phyloP scores from a whole-genome alignment of 352 stramenopile species.

The Salisapilia sapeloensis region DNA sequence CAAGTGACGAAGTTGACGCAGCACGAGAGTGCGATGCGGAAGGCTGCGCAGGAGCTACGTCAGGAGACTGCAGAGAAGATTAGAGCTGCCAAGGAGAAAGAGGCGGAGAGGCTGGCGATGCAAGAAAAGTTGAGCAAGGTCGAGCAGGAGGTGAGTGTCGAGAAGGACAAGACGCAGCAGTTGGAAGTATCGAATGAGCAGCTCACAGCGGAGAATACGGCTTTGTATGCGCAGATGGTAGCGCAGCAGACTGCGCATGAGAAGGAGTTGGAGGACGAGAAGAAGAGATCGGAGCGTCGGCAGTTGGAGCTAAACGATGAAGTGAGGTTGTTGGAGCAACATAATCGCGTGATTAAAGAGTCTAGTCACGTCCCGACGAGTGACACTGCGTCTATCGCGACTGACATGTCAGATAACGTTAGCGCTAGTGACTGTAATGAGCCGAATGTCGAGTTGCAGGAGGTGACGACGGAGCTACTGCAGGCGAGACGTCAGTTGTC shows the following conservation, averaged over 20 bases:
- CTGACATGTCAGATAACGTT: conserved; percentile 1
- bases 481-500: conserved; percentile 40
- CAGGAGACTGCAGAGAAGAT: conserved; percentile 37
- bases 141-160: conserved; percentile 59
- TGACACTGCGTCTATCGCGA: conserved; percentile 6
- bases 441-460: conserved; percentile 26
- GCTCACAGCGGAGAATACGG: conserved; percentile 70
- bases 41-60: conserved; percentile 26
- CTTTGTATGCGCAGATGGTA: conserved; percentile 76
- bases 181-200: conserved; percentile 81
- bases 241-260: conserved; percentile 66
- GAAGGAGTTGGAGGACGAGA: conserved; percentile 67
- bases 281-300: conserved; percentile 48
- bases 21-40: conserved; percentile 35
- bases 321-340: conserved; percentile 58
- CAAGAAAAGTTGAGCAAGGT: conserved; percentile 44
- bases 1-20: conserved; percentile 50
- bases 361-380: conserved; percentile 3
- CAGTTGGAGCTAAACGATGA: conserved; percentile 48
- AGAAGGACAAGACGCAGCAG: conserved; percentile 63
- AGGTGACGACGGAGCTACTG: conserved; percentile 57
- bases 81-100: conserved; percentile 35
- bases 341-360: conserved; percentile 54
- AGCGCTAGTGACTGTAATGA: conserved; percentile 12
- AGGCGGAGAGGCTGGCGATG: conserved; percentile 56